Evolutionary conservation across 1,139 yeast genomes (phyloP), one percentile per base, ranked within the genome.

Genomic region (Candida labiduridarum): DNA sequence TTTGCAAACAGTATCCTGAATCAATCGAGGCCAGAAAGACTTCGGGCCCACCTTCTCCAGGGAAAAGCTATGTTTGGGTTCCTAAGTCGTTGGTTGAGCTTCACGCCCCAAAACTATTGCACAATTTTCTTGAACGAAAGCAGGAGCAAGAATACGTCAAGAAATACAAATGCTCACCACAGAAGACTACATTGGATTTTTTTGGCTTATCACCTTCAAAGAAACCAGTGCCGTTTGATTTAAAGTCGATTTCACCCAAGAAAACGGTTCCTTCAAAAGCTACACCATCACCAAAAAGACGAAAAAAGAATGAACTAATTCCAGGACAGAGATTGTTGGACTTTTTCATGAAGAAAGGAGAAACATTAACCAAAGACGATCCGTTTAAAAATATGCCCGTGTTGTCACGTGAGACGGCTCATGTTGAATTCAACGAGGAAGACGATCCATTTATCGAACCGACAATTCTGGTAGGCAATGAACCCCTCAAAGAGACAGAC

Each of bases 51-150:
- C 25, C 22, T 3, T 48, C 51, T 14, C 51, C 48, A 10, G 43
- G 36, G 3, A 15, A 25, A 22, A 47, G 33, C 22, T 51, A 51
- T 18, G 44, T 59, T 10, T 61, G 65, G 64, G 43, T 61, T 14
- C 66, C 66, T 1, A 42, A 35, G 35, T 49, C 51, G 7, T 39
- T 61, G 19, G 50, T 60, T 4, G 38, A 47, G 22, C 46, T 52
- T 19, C 54, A 51, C 4, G 52, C 52, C 41, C 50, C 55, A 2
- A 44, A 44, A 7, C 22, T 60, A 19, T 41, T 60, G 6, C 30
- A 35, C 6, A 46, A 48, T 2, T 59, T 49, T 43, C 48, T 51
- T n/a, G 40, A 44, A 18, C 19, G 38, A 12, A 52, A 30, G 15
- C 19, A 49, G 29, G 52, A 51, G 11, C 12, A 31, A 8, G 51